phyloP scores from a whole-genome alignment of 1,284 basidiomycete genomes.

The Ganoderma resinaceum region DNA sequence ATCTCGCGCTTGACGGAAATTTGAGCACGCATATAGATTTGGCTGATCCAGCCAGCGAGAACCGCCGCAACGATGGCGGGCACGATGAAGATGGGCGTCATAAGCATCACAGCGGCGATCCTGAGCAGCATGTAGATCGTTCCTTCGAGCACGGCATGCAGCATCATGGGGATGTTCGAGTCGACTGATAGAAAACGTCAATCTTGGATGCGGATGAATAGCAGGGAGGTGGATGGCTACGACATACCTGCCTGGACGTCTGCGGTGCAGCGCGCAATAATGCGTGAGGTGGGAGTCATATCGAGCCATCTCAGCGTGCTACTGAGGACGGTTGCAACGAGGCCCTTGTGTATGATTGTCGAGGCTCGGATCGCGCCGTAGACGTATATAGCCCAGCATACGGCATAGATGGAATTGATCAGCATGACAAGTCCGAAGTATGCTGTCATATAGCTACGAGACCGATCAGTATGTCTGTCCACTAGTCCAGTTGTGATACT shows the following conservation, averaged over 20 bases:
- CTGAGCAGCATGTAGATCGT: conserved; percentile 37
- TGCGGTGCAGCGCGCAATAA: conserved; percentile 64
- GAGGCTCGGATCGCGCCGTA: conserved; percentile 56
- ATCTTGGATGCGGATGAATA: too few relatives aligned
- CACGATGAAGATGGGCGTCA: conserved; percentile 52
- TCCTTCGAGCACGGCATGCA: conserved; percentile 30
- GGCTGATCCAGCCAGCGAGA: conserved; percentile 54
- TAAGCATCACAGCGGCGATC: conserved; percentile 40
- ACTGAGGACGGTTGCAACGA: conserved; percentile 60
- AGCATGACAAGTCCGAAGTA: conserved; percentile 46
- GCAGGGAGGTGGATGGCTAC: background rate
- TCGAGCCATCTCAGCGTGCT: conserved; percentile 52
- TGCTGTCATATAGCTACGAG: conserved; percentile 46
- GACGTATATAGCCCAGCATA: conserved; percentile 42
- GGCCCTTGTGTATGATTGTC: conserved; percentile 56
- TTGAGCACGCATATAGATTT: conserved; percentile 73
- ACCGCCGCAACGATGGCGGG: conserved; percentile 49
- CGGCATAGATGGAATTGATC: conserved; percentile 35
- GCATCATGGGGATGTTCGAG: conserved; percentile 39
- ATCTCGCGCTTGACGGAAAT: conserved; percentile 78
- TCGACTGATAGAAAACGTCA: background rate
- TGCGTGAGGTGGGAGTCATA: conserved; percentile 58
- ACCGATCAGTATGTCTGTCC: background rate
- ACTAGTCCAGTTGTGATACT: conserved; percentile 15
- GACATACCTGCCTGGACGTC: conserved; percentile 49